These are phyloP conservation scores for Trametes sp. DNA, from an alignment of 1,284 basidiomycete species.

Conservation along the genomic window DNA sequence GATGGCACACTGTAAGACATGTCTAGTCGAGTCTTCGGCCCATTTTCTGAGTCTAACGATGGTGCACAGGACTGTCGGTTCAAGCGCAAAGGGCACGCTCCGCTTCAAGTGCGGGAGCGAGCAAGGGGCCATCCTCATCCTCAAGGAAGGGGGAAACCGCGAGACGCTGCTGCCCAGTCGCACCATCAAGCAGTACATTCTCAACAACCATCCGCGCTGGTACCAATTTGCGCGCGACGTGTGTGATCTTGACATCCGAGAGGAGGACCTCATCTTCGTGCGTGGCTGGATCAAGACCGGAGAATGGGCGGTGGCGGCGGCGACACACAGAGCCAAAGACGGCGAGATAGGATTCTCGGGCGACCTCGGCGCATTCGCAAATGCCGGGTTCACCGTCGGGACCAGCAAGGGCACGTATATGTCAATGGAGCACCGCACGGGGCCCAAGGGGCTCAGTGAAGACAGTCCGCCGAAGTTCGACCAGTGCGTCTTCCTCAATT, in stretches of 20 bases:
- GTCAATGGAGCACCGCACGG: slow-evolving; percentile 13
- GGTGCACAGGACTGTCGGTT: not conserved
- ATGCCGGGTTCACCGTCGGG: slow-evolving; percentile 22
- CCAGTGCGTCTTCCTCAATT: slow-evolving; percentile 18
- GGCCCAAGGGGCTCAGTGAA: slow-evolving; percentile 1
- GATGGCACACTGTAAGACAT: not conserved
- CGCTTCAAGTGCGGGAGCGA: slow-evolving; percentile 20
- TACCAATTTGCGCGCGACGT: slow-evolving; percentile 22
- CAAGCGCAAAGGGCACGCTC: not conserved
- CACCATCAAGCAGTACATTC: slow-evolving; percentile 1
- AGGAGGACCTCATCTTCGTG: slow-evolving; percentile 33
- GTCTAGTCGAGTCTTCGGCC: not conserved
- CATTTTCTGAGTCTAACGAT: too few species aligned
- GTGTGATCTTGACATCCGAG: slow-evolving; percentile 22
- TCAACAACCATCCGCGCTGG: slow-evolving; percentile 29
- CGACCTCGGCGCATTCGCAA: slow-evolving; percentile 9
- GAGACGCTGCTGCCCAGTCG: slow-evolving; percentile 8
- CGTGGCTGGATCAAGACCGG: slow-evolving; percentile 32
- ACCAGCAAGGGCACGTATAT: not conserved
- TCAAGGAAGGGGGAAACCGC: slow-evolving; percentile 25
- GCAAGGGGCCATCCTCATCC: slow-evolving; percentile 32
- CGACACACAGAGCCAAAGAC: slow-evolving; percentile 17
- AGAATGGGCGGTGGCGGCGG: slow-evolving; percentile 35
- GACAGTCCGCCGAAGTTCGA: slow-evolving; percentile 4
- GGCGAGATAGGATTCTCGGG: slow-evolving; percentile 29